A percentile compares a stretch with the other conserved stretches of the same genome.
These are phyloP conservation scores for Pyrenopolyporus hunteri DNA, from an alignment of 495 filamentous ascomycete species.

Conservation along the genomic window DNA sequence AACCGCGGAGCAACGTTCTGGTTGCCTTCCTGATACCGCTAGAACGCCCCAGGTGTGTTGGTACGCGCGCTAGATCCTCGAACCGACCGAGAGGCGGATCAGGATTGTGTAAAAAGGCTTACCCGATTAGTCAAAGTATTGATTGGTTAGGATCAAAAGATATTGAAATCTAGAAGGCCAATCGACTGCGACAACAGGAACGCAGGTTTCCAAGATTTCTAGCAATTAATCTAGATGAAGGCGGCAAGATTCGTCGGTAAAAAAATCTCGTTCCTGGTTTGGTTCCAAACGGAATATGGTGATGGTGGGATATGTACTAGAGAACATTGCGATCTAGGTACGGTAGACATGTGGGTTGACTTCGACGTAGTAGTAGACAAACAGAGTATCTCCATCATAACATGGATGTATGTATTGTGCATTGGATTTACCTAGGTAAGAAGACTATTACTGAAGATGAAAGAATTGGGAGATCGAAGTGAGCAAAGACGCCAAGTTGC, in stretches of 20 bases:
- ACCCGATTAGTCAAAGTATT: conserved; percentile 26
- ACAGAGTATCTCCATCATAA: no score
- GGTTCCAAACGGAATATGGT: no score
- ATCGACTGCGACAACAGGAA: conserved; percentile 9
- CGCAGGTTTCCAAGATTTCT: conserved; percentile 8
- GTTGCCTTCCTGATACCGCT: conserved; percentile 37
- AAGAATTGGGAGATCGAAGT: conserved; percentile 2
- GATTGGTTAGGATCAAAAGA: conserved; percentile 18
- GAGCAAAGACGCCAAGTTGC: conserved; percentile 27
- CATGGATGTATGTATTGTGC: neutral
- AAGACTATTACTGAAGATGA: no score
- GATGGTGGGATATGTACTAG: no score
- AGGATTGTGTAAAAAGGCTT: conserved; percentile 10
- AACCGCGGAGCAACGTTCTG: conserved; percentile 7
- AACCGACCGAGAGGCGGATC: conserved; percentile 12
- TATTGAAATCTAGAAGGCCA: conserved; percentile 17
- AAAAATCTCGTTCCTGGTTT: neutral
- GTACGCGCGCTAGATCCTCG: conserved; percentile 32
- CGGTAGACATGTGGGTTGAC: no score
- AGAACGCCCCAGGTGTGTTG: conserved; percentile 18
- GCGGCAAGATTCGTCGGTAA: conserved; percentile 21
- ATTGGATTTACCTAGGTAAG: no score
- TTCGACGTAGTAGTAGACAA: no score
- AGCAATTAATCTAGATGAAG: conserved; percentile 23
- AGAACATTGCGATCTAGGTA: no score